A percentile compares a stretch with the other conserved stretches of the same genome.
Conservation (phyloP, 805 yeast genomes). For the Metschnikowia rubicola region DNA sequence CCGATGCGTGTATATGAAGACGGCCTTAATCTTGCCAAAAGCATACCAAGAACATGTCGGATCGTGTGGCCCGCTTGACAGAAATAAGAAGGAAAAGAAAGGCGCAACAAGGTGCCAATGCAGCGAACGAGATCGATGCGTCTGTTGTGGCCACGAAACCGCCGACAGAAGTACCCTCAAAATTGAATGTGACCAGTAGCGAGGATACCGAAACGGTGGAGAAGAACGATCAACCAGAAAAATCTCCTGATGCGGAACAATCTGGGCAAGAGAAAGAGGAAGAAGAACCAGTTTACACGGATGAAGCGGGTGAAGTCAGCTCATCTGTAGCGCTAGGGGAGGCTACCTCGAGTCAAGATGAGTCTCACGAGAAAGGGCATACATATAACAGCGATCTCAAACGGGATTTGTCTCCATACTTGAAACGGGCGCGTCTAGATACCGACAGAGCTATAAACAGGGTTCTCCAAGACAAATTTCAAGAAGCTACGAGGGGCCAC, state of each 20-base stretch:
- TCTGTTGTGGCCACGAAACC: too few species aligned
- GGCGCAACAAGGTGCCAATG: neutral
- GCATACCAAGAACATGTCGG: conserved; percentile 7
- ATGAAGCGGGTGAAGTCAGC: neutral
- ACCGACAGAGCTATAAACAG: conserved; percentile 26
- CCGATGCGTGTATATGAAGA: too few species aligned
- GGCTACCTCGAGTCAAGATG: neutral
- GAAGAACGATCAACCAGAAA: neutral
- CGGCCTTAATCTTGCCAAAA: too few species aligned
- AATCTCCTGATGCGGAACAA: neutral
- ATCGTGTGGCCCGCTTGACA: conserved; percentile 17
- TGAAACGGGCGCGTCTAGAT: conserved; percentile 23
- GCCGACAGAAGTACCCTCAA: too few species aligned
- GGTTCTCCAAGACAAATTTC: conserved; percentile 26
- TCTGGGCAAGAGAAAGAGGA: neutral
- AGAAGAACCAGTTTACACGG: neutral
- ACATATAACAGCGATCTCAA: conserved; percentile 31
- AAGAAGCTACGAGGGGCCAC: conserved; percentile 5
- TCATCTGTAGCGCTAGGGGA: too few species aligned
- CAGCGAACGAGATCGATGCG: neutral
- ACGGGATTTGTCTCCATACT: conserved; percentile 24
- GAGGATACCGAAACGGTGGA: too few species aligned
- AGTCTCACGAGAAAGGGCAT: neutral
- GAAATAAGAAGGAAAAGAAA: conserved; percentile 15
- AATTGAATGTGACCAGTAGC: too few species aligned